Percentiles rank a stretch among this genome's conserved stretches.
Conservation (phyloP, 805 yeast species). For the Metschnikowia aberdeeniae region DNA sequence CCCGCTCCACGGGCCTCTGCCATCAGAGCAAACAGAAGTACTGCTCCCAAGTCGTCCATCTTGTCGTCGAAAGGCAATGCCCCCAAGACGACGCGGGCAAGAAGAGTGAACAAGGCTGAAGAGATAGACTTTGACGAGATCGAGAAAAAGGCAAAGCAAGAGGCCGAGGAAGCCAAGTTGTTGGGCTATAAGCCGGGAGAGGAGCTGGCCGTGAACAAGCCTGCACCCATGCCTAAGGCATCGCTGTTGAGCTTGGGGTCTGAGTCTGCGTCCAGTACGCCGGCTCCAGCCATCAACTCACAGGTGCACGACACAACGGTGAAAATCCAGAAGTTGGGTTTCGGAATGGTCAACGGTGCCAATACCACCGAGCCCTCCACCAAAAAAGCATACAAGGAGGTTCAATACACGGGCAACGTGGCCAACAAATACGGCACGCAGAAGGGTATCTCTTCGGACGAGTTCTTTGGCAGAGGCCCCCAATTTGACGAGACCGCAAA, state of each 20-base stretch:
- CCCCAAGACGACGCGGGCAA: slow-evolving; percentile 53
- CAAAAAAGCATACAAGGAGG: slow-evolving; percentile 46
- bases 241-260: slow-evolving; percentile 11
- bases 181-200: slow-evolving; percentile 49
- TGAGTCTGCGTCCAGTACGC: not conserved
- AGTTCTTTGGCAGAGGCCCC: slow-evolving; percentile 82
- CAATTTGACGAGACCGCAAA: slow-evolving; percentile 73
- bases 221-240: slow-evolving; percentile 3
- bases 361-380: slow-evolving; percentile 45
- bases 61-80: slow-evolving; percentile 51
- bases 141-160: slow-evolving; percentile 77
- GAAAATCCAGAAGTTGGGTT: slow-evolving; percentile 77
- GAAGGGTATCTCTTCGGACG: slow-evolving; percentile 95
- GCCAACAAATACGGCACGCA: slow-evolving; percentile 78
- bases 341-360: slow-evolving; percentile 76
- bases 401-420: slow-evolving; percentile 70
- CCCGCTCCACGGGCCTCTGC: slow-evolving; percentile 23
- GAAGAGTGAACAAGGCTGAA: slow-evolving; percentile 45
- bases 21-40: slow-evolving; percentile 24
- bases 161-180: slow-evolving; percentile 62
- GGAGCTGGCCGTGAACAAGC: slow-evolving; percentile 8
- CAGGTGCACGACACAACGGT: slow-evolving; percentile 54
- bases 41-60: slow-evolving; percentile 28
- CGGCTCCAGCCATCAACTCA: slow-evolving; percentile 10
- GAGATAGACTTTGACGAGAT: slow-evolving; percentile 57